These are phyloP conservation scores for Raphidocelis subcapitata DNA, from an alignment of 139 green algal species.

Conservation along the genomic window DNA sequence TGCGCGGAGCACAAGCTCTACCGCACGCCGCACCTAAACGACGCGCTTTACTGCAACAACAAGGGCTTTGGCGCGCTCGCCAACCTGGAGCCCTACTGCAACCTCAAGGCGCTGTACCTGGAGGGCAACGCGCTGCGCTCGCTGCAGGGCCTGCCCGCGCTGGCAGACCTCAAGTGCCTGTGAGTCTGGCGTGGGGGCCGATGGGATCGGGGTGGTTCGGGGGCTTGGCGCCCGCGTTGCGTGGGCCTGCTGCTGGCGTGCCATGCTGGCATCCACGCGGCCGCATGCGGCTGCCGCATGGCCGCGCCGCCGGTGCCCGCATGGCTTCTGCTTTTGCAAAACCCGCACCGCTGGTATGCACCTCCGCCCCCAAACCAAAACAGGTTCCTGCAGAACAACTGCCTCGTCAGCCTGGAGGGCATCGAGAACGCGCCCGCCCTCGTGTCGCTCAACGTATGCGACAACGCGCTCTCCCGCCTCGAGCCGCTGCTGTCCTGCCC, in stretches of 20 bases:
- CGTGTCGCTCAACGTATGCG: constrained; percentile 81
- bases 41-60: constrained; percentile 86
- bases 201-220: not conserved
- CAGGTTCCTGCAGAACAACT: constrained; percentile 89
- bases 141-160: constrained; percentile 67
- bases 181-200: constrained; percentile 33
- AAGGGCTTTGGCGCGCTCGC: constrained; percentile 77
- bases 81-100: constrained; percentile 74
- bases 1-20: constrained; percentile 83
- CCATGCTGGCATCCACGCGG: not conserved
- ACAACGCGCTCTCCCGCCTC: constrained; percentile 69
- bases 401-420: constrained; percentile 54
- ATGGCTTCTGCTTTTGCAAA: too few relatives aligned
- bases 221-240: not conserved
- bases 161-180: constrained; percentile 82
- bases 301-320: too few relatives aligned
- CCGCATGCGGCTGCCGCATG: not conserved
- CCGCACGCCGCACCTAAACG: constrained; percentile 78
- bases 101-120: constrained; percentile 83
- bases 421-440: constrained; percentile 55
- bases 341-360: too few relatives aligned
- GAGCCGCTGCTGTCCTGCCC: constrained; percentile 45
- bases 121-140: constrained; percentile 84
- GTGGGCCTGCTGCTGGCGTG: not conserved
- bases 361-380: not conserved